Conservation (phyloP, 495 filamentous ascomycete species). For the Podospora fimiseda region DNA sequence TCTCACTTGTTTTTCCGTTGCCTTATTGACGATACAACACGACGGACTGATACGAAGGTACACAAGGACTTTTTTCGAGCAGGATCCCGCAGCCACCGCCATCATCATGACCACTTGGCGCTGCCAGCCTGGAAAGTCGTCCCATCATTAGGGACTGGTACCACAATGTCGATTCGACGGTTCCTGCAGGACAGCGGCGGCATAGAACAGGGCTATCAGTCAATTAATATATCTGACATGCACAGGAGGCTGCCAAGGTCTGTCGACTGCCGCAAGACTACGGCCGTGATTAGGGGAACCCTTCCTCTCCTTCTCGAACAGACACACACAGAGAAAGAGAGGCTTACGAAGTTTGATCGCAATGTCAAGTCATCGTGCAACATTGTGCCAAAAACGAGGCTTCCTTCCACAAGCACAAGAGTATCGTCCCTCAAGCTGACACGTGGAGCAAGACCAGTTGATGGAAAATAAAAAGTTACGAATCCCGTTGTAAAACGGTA, state of each 20-base stretch:
- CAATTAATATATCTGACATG: constrained; percentile 8
- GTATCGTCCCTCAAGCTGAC: no score
- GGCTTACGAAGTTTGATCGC: no score
- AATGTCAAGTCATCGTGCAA: no score
- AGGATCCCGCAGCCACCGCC: neutral
- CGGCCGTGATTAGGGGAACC: neutral
- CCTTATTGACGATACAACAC: neutral
- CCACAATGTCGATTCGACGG: neutral
- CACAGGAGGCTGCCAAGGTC: constrained; percentile 1
- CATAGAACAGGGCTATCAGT: neutral
- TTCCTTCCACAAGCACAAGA: neutral
- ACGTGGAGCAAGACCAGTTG: neutral
- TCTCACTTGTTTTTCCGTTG: neutral
- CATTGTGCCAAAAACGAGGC: no score
- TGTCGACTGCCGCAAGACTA: constrained; percentile 2
- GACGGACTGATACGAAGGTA: neutral
- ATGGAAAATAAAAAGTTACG: neutral
- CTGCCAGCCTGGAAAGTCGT: neutral
- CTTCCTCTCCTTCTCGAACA: neutral
- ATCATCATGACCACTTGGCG: neutral
- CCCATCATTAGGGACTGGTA: neutral
- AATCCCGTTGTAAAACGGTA: neutral
- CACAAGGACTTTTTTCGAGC: constrained; percentile 1
- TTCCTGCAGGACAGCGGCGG: constrained; percentile 4
- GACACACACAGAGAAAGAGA: no score